Percentiles rank a stretch among this genome's conserved stretches.
phyloP scores from a whole-genome alignment of 202 grass and related monocot genomes.

The Setaria italica region DNA sequence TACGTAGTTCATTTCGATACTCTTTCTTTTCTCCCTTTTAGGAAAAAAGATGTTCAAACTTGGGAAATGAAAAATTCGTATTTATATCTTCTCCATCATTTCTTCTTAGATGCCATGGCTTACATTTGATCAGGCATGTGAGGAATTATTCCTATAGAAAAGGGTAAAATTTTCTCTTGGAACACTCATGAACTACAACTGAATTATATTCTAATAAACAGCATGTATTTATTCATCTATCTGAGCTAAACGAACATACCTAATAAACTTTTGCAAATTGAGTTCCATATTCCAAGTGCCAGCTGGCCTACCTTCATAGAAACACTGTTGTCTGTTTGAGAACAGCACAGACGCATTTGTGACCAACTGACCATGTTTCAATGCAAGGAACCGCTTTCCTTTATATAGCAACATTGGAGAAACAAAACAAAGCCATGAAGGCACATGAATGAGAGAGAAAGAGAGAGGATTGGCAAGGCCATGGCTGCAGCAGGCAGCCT shows the following conservation, averaged over 20 bases:
- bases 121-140: background rate
- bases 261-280: slow-evolving; percentile 3
- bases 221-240: background rate
- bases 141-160: background rate
- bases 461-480: slow-evolving; percentile 12
- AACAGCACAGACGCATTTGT: slow-evolving; percentile 40
- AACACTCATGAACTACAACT: slow-evolving; percentile 9
- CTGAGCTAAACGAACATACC: slow-evolving; percentile 4
- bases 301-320: background rate
- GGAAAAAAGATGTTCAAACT: background rate
- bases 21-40: background rate
- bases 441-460: slow-evolving; percentile 45
- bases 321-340: slow-evolving; percentile 7
- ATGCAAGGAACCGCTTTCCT: slow-evolving; percentile 16
- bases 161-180: background rate
- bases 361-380: slow-evolving; percentile 35
- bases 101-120: background rate
- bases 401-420: slow-evolving; percentile 51
- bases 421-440: slow-evolving; percentile 49
- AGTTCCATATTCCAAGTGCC: slow-evolving; percentile 17
- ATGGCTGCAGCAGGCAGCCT: slow-evolving; percentile 23
- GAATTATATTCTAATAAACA: slow-evolving; percentile 16
- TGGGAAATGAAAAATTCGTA: background rate
- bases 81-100: background rate
- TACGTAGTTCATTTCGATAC: background rate